Evolutionary conservation across 192 early-diverging fungal genomes (phyloP).

Genomic region (Powellomyces hirtus): DNA sequence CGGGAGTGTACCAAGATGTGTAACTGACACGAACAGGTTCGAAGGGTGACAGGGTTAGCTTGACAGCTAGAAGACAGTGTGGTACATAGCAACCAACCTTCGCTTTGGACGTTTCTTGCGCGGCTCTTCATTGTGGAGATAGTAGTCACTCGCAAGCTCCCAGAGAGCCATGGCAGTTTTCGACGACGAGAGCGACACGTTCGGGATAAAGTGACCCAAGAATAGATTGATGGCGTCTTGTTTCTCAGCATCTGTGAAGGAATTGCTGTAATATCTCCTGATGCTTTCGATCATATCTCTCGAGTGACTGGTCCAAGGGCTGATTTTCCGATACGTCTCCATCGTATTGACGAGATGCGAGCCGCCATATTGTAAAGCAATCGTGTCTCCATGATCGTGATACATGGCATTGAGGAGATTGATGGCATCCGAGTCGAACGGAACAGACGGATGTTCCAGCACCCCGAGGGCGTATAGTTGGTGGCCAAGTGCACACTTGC

Average conservation of each 20-base stretch:
- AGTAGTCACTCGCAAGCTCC: slow-evolving; percentile 75
- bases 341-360: slow-evolving; percentile 98
- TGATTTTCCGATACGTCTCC: slow-evolving; percentile 94
- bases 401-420: slow-evolving; percentile 97
- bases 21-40: slow-evolving; percentile 19
- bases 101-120: slow-evolving; percentile 33
- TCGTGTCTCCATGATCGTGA: slow-evolving; percentile 96
- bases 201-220: slow-evolving; percentile 68
- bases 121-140: slow-evolving; percentile 72
- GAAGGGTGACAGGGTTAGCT: not conserved
- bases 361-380: slow-evolving; percentile 85
- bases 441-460: slow-evolving; percentile 70
- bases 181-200: not conserved
- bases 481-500: slow-evolving; percentile 88
- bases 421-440: slow-evolving; percentile 90
- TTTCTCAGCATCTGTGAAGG: slow-evolving; percentile 95
- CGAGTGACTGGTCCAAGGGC: slow-evolving; percentile 90
- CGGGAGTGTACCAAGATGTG: slow-evolving; percentile 30
- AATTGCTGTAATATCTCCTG: slow-evolving; percentile 89
- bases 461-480: slow-evolving; percentile 88
- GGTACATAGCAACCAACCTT: slow-evolving; percentile 40
- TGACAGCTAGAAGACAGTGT: not conserved
- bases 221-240: slow-evolving; percentile 87
- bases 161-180: slow-evolving; percentile 54
- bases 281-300: slow-evolving; percentile 95